Evolutionary conservation across 164 flowering plant genomes (phyloP).

Genomic region (Dillenia suffruticosa): DNA sequence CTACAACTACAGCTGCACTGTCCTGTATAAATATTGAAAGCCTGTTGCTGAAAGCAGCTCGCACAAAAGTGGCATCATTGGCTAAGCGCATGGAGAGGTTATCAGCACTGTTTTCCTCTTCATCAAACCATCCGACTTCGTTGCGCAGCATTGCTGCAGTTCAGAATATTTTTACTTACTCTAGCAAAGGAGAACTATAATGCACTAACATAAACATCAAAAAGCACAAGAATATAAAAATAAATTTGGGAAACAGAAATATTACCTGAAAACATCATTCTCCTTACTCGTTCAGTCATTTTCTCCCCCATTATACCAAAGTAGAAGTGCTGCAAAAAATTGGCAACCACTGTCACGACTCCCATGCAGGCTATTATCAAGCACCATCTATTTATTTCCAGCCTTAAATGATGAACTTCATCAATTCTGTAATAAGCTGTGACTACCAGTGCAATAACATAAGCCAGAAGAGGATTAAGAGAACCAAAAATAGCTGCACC

Average conservation of each 20-base stretch:
- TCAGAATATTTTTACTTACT: slow-evolving; percentile 1
- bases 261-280: slow-evolving; percentile 98
- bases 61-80: slow-evolving; percentile 97
- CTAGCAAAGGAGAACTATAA: too few species aligned
- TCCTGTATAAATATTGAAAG: slow-evolving; percentile 96
- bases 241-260: too few species aligned
- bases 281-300: slow-evolving; percentile 95
- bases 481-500: slow-evolving; percentile 99
- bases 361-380: slow-evolving; percentile 94
- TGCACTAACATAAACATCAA: too few species aligned
- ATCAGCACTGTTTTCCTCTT: slow-evolving; percentile 93
- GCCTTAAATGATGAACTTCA: slow-evolving; percentile 36
- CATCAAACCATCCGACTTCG: slow-evolving; percentile 99
- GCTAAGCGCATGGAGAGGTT: slow-evolving; percentile 94
- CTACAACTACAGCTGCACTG: slow-evolving; percentile 78
- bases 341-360: slow-evolving; percentile 87
- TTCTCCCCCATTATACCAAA: slow-evolving; percentile 99
- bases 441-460: slow-evolving; percentile 71
- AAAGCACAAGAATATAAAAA: too few species aligned
- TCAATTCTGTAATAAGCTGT: slow-evolving; percentile 57
- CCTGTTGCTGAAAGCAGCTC: slow-evolving; percentile 97
- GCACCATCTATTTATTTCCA: slow-evolving; percentile 88
- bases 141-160: slow-evolving; percentile 88
- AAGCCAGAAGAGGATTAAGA: slow-evolving; percentile 96
- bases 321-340: slow-evolving; percentile 94